These are phyloP conservation scores for Lagerstroemia fauriei DNA, from an alignment of 441 rosid species.

Conservation along the genomic window DNA sequence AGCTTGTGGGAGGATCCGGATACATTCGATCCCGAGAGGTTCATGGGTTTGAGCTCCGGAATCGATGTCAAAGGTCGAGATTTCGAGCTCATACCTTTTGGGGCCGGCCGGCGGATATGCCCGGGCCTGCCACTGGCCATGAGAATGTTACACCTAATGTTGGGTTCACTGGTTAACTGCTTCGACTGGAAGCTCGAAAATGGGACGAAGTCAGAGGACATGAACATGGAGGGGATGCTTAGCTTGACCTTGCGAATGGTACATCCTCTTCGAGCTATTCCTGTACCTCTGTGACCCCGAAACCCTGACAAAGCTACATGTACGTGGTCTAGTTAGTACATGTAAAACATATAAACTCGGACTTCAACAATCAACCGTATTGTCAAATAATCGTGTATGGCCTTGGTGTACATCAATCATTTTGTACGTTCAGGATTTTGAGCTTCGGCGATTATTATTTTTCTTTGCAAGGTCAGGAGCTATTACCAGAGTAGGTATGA, in stretches of 20 bases:
- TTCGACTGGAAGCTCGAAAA: conserved; percentile 14
- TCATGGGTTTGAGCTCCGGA: background rate
- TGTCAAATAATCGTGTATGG: too few relatives aligned
- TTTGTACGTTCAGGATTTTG: too few relatives aligned
- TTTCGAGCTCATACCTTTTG: conserved; percentile 21
- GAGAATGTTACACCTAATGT: conserved; percentile 20
- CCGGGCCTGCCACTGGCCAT: conserved; percentile 26
- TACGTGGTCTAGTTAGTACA: too few relatives aligned
- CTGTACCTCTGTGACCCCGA: background rate
- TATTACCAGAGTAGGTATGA: too few relatives aligned
- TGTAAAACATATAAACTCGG: too few relatives aligned
- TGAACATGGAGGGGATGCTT: conserved; percentile 10
- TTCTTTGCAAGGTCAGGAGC: too few relatives aligned
- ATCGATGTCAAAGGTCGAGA: conserved; percentile 17
- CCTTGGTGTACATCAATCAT: too few relatives aligned
- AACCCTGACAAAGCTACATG: too few relatives aligned
- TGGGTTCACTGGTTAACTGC: conserved; percentile 23
- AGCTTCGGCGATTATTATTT: too few relatives aligned
- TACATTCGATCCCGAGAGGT: conserved; percentile 21
- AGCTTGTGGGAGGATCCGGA: background rate
- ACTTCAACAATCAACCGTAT: too few relatives aligned
- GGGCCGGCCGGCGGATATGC: conserved; percentile 24
- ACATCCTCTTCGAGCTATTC: conserved; percentile 11
- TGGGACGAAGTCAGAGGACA: conserved; percentile 2
- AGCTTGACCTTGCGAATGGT: conserved; percentile 4